Conservation (phyloP, 495 filamentous ascomycete species). For the Hamigera avellanea region DNA sequence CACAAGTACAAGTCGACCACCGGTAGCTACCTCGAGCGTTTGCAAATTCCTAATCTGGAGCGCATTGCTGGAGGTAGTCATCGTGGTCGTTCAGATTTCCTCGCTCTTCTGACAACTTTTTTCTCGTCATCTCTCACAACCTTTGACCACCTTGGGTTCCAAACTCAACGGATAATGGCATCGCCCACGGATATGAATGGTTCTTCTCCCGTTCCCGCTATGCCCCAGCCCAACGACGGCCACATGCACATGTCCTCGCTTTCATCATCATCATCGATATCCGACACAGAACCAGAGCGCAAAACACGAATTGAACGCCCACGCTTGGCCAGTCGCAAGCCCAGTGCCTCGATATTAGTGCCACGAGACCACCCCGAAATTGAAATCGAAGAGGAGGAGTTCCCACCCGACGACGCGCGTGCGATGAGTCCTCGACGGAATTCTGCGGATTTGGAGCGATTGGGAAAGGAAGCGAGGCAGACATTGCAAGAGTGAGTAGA, state of each 20-base stretch:
- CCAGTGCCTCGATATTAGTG: conserved; percentile 71
- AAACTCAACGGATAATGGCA: conserved; percentile 21
- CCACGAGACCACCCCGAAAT: conserved; percentile 59
- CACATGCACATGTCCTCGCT: conserved; percentile 13
- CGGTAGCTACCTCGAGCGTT: conserved; percentile 35
- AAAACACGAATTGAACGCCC: conserved; percentile 36
- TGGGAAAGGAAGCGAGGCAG: conserved; percentile 68
- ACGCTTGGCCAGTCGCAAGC: conserved; percentile 52
- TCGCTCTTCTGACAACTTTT: conserved; percentile 2
- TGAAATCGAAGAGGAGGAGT: conserved; percentile 53
- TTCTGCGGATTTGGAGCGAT: conserved; percentile 73
- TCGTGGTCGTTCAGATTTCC: conserved; percentile 18
- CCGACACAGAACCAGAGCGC: conserved; percentile 35
- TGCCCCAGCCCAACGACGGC: conserved; percentile 33
- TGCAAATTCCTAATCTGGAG: conserved; percentile 30
- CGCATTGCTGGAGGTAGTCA: conserved; percentile 34
- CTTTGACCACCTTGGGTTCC: conserved; percentile 14
- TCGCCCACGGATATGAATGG: conserved; percentile 29
- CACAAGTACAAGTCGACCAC: conserved; percentile 11
- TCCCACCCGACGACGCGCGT: conserved; percentile 76
- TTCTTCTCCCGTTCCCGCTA: conserved; percentile 28
- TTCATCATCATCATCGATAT: conserved; percentile 36
- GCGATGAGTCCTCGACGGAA: conserved; percentile 91
- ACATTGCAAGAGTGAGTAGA: conserved; percentile 51
- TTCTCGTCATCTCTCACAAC: conserved; percentile 9